Conservation (phyloP, 2,329 filamentous ascomycete species). For the Talaromyces albobiverticillius region DNA sequence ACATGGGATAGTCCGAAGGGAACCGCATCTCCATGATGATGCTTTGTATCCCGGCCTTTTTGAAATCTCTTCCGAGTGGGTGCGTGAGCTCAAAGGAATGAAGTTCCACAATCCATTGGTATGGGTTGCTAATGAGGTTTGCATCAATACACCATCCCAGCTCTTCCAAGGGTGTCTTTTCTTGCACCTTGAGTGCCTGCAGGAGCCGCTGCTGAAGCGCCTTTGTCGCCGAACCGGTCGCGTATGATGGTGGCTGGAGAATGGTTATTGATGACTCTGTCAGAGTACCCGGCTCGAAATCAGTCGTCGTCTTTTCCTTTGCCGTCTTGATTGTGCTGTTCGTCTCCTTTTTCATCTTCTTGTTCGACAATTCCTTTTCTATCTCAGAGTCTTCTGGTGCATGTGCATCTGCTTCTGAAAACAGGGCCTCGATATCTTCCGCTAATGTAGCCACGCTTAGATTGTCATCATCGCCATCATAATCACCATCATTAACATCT, state of each 20-base stretch:
- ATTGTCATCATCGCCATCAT: slow-evolving; percentile 21
- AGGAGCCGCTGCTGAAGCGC: slow-evolving; percentile 64
- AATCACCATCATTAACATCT: slow-evolving; percentile 20
- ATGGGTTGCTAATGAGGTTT: slow-evolving; percentile 67
- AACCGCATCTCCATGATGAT: slow-evolving; percentile 82
- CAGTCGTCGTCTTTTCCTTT: slow-evolving; percentile 38
- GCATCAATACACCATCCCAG: slow-evolving; percentile 82
- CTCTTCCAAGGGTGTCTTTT: slow-evolving; percentile 57
- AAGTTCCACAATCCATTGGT: slow-evolving; percentile 88
- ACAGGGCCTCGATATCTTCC: slow-evolving; percentile 47
- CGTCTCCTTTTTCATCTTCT: too few species aligned
- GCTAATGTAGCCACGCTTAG: slow-evolving; percentile 48
- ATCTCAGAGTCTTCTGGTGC: slow-evolving; percentile 14
- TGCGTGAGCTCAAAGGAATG: slow-evolving; percentile 72
- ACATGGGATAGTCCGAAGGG: slow-evolving; percentile 69
- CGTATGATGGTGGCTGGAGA: slow-evolving; percentile 65
- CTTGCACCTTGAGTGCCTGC: slow-evolving; percentile 63
- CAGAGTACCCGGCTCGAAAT: slow-evolving; percentile 67
- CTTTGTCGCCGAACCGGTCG: slow-evolving; percentile 59
- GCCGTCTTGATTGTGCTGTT: neutral
- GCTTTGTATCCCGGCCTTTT: slow-evolving; percentile 57
- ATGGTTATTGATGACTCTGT: slow-evolving; percentile 61
- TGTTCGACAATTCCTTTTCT: too few species aligned
- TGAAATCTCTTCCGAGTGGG: slow-evolving; percentile 74
- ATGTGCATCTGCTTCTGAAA: slow-evolving; percentile 34